Base-by-base conservation (phyloP, 805 yeast species). In the Saturnispora serradocipensis region DNA sequence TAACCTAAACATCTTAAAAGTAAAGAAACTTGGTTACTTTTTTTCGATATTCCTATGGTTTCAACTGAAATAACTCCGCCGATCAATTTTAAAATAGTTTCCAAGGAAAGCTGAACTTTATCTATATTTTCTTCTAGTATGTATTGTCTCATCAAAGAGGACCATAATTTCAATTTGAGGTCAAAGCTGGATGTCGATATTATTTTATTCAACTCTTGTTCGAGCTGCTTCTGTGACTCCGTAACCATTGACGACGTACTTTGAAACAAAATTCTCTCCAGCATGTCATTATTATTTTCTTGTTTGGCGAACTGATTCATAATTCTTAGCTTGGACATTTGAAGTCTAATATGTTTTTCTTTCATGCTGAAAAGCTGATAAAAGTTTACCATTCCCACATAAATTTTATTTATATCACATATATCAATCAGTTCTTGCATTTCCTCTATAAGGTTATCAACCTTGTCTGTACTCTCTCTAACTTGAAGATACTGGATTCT, bases 111-210 rank as follows among this genome's bases (percentile, higher is more conserved):
- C 39, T 73, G 70, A 34, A 75, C 72, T 24, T 74, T 71, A 0
- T 64, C 64, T 2, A 66, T 42, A 22, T 68, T 59, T 2, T 55
- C 42, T 18, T 63, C 59, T 3, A 61, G 61, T 13, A 66, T 61
- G 58, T 84, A 86, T 51, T 75, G 75, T 55, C 76, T 78, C 46
- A 88, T 73, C 16, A 90, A 68, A 24, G 84, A 73, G 32, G 78
- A 79, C 95, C 97, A 90, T 2, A 93, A 67, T 50, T 82, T 82
- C 38, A 89, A 67, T 51, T 78, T 78, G 62, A 88, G 74, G 22
- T 79, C 83, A 22, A 84, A 69, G 0, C 93, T 79, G 0, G 95
- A 80, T 11, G 70, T 71, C 3, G 71, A 67, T 15, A 93, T 70
- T 60, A 91, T 88, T 11, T 70, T 65, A 22, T 74, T 70, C 64